Conservation (phyloP, 257 asterid species). For the Verbena officinalis region DNA sequence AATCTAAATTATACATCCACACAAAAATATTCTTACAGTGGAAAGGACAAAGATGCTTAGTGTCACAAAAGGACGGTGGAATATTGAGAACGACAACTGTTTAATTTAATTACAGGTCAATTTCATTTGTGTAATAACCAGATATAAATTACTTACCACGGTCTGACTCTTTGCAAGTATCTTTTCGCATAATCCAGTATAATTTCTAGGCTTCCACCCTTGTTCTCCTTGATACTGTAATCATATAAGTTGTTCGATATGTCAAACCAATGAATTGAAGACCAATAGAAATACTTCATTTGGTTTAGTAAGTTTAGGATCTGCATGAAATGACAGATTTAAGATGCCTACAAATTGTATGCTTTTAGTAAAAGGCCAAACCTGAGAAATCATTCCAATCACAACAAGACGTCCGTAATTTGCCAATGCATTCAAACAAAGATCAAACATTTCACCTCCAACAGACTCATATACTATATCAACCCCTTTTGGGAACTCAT, state of each 20-base stretch:
- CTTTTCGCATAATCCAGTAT: conserved; percentile 88
- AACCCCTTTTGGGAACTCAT: conserved; percentile 87
- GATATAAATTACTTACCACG: conserved; percentile 62
- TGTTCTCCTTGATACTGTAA: conserved; percentile 95
- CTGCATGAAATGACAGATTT: conserved; percentile 10
- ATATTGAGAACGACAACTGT: not conserved
- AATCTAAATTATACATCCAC: not conserved
- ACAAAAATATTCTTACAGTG: not conserved
- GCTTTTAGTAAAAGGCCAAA: conserved; percentile 29
- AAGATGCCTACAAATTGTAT: not conserved
- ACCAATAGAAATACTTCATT: conserved; percentile 12
- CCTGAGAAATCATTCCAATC: conserved; percentile 98
- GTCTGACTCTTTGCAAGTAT: conserved; percentile 91
- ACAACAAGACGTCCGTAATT: conserved; percentile 87
- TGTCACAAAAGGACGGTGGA: not conserved
- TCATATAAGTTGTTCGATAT: conserved; percentile 13
- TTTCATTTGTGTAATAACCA: no score
- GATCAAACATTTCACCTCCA: conserved; percentile 91
- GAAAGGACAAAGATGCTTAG: conserved; percentile 7
- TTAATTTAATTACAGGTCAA: no score
- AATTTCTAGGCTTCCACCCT: conserved; percentile 84
- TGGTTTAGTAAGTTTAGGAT: conserved; percentile 20
- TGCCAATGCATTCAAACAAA: conserved; percentile 87
- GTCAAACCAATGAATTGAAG: conserved; percentile 18
- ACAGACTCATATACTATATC: conserved; percentile 91